phyloP scores from a whole-genome alignment of 1,284 basidiomycete genomes.

The Kalmanozyma brasiliensis region DNA sequence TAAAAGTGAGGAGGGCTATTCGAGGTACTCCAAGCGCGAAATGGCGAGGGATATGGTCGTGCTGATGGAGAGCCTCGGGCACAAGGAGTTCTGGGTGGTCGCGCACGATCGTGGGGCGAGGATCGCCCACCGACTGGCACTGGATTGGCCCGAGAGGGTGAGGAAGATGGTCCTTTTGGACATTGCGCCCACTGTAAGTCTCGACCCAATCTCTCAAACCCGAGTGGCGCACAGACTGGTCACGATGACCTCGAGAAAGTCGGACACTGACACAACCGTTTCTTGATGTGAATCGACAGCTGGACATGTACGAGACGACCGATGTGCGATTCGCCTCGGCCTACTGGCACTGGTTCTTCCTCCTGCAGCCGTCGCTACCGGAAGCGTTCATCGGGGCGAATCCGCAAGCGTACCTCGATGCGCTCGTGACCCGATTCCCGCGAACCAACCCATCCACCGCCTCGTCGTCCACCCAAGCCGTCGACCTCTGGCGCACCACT shows the following conservation, averaged over 20 bases:
- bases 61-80: conserved; percentile 66
- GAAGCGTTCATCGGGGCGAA: conserved; percentile 69
- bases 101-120: conserved; percentile 69
- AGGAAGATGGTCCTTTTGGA: conserved; percentile 67
- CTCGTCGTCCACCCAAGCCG: not conserved
- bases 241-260: too few species aligned
- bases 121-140: conserved; percentile 68
- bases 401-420: conserved; percentile 63
- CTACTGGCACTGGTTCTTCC: conserved; percentile 69
- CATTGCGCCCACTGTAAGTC: conserved; percentile 53
- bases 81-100: conserved; percentile 63
- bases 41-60: conserved; percentile 68
- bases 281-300: too few species aligned
- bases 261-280: too few species aligned
- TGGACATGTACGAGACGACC: conserved; percentile 68
- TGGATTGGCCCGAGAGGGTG: conserved; percentile 66
- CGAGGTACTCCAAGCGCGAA: conserved; percentile 67
- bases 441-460: conserved; percentile 4
- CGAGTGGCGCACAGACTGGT: too few species aligned
- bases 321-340: conserved; percentile 63
- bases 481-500: conserved; percentile 14
- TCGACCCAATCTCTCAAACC: too few species aligned
- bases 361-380: conserved; percentile 65
- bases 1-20: conserved; percentile 10
- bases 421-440: conserved; percentile 39